These are phyloP conservation scores for Pythium monospermum DNA, from an alignment of 352 stramenopile species.

Conservation along the genomic window DNA sequence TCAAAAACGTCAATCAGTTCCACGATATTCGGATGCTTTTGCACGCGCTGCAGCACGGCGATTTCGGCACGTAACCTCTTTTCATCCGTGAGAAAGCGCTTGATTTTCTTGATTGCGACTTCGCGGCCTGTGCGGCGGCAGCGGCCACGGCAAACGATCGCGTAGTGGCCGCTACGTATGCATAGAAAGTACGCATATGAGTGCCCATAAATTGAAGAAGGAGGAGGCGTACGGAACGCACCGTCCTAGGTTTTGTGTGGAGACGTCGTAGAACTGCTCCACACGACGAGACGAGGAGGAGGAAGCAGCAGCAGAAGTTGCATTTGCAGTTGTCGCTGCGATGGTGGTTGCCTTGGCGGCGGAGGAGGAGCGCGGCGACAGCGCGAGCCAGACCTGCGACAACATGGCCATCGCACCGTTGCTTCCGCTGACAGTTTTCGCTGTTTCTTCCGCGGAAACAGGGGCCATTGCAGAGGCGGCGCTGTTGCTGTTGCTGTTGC, in stretches of 20 bases:
- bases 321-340: neutral
- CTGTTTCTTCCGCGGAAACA: too few species aligned
- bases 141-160: slow-evolving; percentile 49
- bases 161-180: slow-evolving; percentile 55
- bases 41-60: slow-evolving; percentile 44
- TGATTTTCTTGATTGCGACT: slow-evolving; percentile 84
- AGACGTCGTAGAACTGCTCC: slow-evolving; percentile 55
- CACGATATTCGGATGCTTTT: slow-evolving; percentile 72
- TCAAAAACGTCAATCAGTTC: slow-evolving; percentile 79
- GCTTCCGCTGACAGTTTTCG: neutral
- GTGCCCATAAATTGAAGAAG: too few species aligned
- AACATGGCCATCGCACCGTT: slow-evolving; percentile 11
- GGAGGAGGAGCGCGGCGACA: slow-evolving; percentile 13
- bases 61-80: slow-evolving; percentile 63
- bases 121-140: slow-evolving; percentile 41
- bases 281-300: slow-evolving; percentile 25
- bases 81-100: slow-evolving; percentile 70
- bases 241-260: slow-evolving; percentile 42
- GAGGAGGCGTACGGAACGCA: too few species aligned
- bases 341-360: neutral
- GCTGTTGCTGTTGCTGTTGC: too few species aligned
- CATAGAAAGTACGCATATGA: too few species aligned
- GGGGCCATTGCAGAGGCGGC: neutral
- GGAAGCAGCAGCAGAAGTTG: neutral
- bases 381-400: slow-evolving; percentile 19